phyloP scores from a whole-genome alignment of 2,329 filamentous ascomycete genomes.

The Hymenoscyphus salicellus region DNA sequence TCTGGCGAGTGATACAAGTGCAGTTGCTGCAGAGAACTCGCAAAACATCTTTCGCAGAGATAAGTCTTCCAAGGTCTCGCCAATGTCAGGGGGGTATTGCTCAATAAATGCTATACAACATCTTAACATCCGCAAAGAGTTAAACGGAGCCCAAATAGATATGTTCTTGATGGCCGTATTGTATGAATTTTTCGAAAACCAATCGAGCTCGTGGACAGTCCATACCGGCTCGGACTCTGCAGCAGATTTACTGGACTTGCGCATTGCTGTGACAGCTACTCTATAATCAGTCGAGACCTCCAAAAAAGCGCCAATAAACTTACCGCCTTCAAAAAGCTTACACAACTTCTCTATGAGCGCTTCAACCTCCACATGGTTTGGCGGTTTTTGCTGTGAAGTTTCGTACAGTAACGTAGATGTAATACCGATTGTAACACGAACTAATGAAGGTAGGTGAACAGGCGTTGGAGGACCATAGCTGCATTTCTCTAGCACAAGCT shows the following conservation, averaged over 20 bases:
- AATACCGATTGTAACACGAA: slow-evolving; percentile 58
- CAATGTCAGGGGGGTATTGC: slow-evolving; percentile 49
- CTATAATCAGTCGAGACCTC: slow-evolving; percentile 9
- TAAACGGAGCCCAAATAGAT: slow-evolving; percentile 51
- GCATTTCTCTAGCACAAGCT: slow-evolving; percentile 56
- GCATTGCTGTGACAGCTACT: slow-evolving; percentile 37
- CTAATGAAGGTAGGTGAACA: slow-evolving; percentile 60
- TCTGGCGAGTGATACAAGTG: slow-evolving; percentile 51
- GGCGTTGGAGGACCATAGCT: slow-evolving; percentile 46
- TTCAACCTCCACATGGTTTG: slow-evolving; percentile 7
- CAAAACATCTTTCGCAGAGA: slow-evolving; percentile 64
- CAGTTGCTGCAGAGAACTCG: slow-evolving; percentile 61
- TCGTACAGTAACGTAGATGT: slow-evolving; percentile 43
- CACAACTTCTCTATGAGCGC: slow-evolving; percentile 50
- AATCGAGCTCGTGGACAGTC: slow-evolving; percentile 66
- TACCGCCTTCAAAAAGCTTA: slow-evolving; percentile 50
- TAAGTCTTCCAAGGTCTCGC: slow-evolving; percentile 47
- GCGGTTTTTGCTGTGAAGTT: not conserved
- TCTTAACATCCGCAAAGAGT: slow-evolving; percentile 55
- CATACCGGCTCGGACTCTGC: slow-evolving; percentile 43
- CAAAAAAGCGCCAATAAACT: slow-evolving; percentile 9
- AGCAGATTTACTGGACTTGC: slow-evolving; percentile 40
- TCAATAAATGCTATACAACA: slow-evolving; percentile 52
- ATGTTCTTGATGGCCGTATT: slow-evolving; percentile 68
- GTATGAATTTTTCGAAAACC: slow-evolving; percentile 81